Conservation (phyloP, 1,284 basidiomycete genomes). For the Papiliotrema laurentii region DNA sequence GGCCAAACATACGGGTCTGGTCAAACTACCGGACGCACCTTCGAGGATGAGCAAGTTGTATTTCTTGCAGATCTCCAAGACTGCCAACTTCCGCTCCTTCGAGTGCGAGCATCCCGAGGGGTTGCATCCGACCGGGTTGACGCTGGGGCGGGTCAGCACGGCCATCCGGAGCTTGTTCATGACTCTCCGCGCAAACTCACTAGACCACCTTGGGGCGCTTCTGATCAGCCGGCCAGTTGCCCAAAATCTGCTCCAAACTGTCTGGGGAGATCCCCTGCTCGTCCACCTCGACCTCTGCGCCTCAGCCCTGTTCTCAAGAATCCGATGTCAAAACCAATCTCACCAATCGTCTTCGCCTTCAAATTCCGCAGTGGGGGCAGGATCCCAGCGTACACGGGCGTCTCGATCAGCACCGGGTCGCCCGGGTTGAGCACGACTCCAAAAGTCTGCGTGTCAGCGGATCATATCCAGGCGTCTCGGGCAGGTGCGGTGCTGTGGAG, state of each 20-base stretch:
- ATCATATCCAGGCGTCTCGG: not conserved
- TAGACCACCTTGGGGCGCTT: constrained; percentile 77
- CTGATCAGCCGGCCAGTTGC: constrained; percentile 69
- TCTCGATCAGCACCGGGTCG: constrained; percentile 77
- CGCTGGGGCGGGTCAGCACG: constrained; percentile 51
- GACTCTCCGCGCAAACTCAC: constrained; percentile 23
- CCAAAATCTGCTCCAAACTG: constrained; percentile 60
- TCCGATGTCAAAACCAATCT: not conserved
- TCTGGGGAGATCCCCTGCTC: constrained; percentile 49
- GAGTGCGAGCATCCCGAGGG: constrained; percentile 76
- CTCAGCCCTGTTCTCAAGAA: not conserved
- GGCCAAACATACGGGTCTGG: not conserved
- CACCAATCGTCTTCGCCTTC: not conserved
- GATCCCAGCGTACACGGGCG: constrained; percentile 63
- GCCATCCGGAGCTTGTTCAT: too few species aligned
- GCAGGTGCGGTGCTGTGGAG: too few species aligned
- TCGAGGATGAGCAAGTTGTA: constrained; percentile 81
- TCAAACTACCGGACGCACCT: constrained; percentile 57
- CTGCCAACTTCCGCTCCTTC: constrained; percentile 67
- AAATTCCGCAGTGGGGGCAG: not conserved
- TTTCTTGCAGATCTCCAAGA: constrained; percentile 68
- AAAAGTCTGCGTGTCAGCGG: constrained; percentile 48
- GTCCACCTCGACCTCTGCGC: constrained; percentile 1
- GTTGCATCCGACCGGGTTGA: constrained; percentile 62
- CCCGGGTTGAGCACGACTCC: constrained; percentile 66